Conservation (phyloP, 768 basidiomycete genomes). For the Russula sp. region DNA sequence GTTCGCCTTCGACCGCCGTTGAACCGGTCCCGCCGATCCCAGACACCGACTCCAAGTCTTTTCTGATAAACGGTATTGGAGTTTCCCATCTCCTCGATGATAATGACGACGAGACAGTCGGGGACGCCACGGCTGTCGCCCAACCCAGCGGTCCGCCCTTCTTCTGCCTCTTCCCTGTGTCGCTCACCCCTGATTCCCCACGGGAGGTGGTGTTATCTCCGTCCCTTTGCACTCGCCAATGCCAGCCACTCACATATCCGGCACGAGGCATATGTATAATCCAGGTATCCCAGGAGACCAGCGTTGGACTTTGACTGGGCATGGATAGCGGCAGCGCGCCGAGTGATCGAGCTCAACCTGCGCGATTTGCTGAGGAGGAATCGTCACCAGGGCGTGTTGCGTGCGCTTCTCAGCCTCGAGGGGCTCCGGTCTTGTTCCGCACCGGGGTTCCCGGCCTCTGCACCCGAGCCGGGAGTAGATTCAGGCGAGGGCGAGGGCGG, state of each 20-base stretch:
- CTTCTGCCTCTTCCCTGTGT: neutral
- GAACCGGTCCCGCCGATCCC: constrained; percentile 10
- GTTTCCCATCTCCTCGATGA: neutral
- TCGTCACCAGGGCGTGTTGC: constrained; percentile 31
- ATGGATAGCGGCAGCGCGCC: constrained; percentile 50
- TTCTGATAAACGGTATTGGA: neutral
- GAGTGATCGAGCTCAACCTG: constrained; percentile 52
- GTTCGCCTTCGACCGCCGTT: neutral
- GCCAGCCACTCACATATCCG: neutral
- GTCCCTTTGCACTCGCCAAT: neutral
- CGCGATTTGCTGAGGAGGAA: constrained; percentile 38
- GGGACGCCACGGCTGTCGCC: neutral
- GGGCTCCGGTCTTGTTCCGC: constrained; percentile 34
- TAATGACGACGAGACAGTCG: neutral
- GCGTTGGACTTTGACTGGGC: constrained; percentile 46
- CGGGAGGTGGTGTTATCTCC: neutral
- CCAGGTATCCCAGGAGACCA: constrained; percentile 35
- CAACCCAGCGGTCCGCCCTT: neutral
- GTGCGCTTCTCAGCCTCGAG: constrained; percentile 34
- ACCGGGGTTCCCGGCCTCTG: constrained; percentile 28
- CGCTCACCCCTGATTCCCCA: neutral
- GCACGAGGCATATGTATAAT: constrained; percentile 34
- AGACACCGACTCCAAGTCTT: neutral
- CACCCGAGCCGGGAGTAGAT: neutral
- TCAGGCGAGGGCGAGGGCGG: neutral